A percentile compares a stretch with the other conserved stretches of the same genome.
phyloP scores from a whole-genome alignment of 2,329 filamentous ascomycete species.

The Fusarium chuoi region DNA sequence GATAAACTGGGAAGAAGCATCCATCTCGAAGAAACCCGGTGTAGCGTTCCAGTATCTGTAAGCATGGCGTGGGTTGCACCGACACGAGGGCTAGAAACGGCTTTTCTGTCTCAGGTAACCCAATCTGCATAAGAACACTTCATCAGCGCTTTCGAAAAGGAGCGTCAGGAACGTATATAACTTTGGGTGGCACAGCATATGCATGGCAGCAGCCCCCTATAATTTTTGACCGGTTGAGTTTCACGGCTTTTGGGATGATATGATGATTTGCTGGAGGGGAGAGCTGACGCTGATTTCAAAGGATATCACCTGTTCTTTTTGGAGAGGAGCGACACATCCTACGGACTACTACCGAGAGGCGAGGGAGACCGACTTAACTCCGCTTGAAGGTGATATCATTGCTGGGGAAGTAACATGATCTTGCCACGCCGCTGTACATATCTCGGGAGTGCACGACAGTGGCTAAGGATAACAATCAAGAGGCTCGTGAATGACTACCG shows the following conservation, averaged over 20 bases:
- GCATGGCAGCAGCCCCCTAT: constrained; percentile 7
- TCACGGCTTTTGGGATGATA: constrained; percentile 22
- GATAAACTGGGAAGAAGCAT: not conserved
- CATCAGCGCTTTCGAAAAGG: not conserved
- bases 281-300: not conserved
- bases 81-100: constrained; percentile 14
- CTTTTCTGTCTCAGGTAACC: not conserved
- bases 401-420: constrained; percentile 2
- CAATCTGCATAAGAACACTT: constrained; percentile 1
- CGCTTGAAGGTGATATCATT: not conserved
- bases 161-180: constrained; percentile 1
- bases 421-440: not conserved
- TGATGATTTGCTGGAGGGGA: not conserved
- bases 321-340: constrained; percentile 1
- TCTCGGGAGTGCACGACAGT: not conserved
- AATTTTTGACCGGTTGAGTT: constrained; percentile 34
- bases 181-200: constrained; percentile 27
- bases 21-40: not conserved
- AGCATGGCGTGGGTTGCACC: constrained; percentile 7
- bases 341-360: not conserved
- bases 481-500: not conserved
- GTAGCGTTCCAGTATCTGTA: not conserved
- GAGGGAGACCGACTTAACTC: not conserved
- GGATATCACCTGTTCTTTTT: constrained; percentile 20
- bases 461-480: not conserved